Evolutionary conservation across 2,329 filamentous ascomycete species (phyloP).

Genomic region (Tolypocladium album): DNA sequence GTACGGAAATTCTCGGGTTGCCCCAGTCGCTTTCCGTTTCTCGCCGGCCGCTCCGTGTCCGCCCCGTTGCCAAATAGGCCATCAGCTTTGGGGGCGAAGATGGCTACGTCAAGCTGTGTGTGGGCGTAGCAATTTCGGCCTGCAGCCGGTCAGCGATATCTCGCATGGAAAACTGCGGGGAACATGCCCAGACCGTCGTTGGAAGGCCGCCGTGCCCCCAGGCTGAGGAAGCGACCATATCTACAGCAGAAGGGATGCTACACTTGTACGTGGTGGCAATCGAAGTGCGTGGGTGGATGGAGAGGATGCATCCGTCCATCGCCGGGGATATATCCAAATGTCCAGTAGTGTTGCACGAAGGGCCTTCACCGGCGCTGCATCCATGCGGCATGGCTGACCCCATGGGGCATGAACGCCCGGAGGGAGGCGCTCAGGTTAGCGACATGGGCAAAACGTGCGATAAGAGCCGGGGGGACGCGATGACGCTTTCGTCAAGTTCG

Average conservation of each 20-base stretch:
- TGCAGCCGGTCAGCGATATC: constrained; percentile 3
- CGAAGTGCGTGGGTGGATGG: not conserved
- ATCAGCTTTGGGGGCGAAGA: not conserved
- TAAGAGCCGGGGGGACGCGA: not conserved
- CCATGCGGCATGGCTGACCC: not conserved
- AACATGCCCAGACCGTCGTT: not conserved
- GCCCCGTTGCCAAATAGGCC: not conserved
- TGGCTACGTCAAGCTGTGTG: not conserved
- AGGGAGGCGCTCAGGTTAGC: not conserved
- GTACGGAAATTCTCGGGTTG: not conserved
- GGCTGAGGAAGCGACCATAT: not conserved
- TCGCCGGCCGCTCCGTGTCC: not conserved
- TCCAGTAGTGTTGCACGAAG: not conserved
- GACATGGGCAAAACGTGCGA: not conserved
- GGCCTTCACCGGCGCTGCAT: not conserved
- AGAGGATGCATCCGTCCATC: not conserved
- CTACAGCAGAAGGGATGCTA: not conserved
- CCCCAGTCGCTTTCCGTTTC: not conserved
- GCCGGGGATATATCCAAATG: not conserved
- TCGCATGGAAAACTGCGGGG: constrained; percentile 1
- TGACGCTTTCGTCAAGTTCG: not conserved
- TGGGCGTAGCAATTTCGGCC: not conserved
- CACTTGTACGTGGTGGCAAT: not conserved
- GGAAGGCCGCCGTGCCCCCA: not conserved
- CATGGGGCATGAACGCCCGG: not conserved